These are phyloP conservation scores for Aegle marmelos DNA, from an alignment of 345 rosid species.

Conservation along the genomic window DNA sequence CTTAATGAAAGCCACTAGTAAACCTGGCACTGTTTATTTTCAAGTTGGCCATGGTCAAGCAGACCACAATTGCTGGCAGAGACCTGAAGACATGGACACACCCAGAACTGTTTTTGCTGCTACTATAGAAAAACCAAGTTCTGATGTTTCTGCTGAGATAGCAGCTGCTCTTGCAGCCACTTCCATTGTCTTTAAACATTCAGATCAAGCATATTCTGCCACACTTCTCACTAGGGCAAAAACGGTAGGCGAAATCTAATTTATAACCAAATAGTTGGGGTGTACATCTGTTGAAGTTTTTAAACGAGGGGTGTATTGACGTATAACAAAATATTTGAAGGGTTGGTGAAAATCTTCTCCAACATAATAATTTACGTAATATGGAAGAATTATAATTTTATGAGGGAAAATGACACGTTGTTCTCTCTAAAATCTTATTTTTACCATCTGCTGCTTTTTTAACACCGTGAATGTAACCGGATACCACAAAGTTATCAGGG, in stretches of 20 bases:
- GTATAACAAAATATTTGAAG: no score
- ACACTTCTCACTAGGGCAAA: slow-evolving; percentile 53
- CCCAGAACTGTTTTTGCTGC: slow-evolving; percentile 60
- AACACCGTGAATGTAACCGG: no score
- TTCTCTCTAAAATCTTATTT: no score
- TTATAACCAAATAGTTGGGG: not conserved
- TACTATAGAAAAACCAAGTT: slow-evolving; percentile 54
- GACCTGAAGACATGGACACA: slow-evolving; percentile 98
- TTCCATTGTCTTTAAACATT: slow-evolving; percentile 52
- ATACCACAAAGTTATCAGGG: no score
- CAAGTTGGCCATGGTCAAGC: slow-evolving; percentile 44
- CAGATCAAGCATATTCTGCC: slow-evolving; percentile 46
- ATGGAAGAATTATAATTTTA: no score
- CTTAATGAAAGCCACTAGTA: slow-evolving; percentile 70
- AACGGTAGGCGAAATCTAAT: slow-evolving; percentile 25
- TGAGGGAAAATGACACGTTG: not conserved
- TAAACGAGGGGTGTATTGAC: no score
- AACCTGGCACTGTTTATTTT: slow-evolving; percentile 44
- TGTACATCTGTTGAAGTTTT: no score
- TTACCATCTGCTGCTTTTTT: no score
- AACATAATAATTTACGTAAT: no score
- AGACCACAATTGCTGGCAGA: slow-evolving; percentile 83
- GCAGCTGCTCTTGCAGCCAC: slow-evolving; percentile 91
- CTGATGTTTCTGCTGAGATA: slow-evolving; percentile 79
- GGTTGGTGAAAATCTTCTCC: no score